A percentile compares a stretch with the other conserved stretches of the same genome.
These are phyloP conservation scores for Fraxinus albicans DNA, from an alignment of 305 asterid genomes.

Conservation along the genomic window DNA sequence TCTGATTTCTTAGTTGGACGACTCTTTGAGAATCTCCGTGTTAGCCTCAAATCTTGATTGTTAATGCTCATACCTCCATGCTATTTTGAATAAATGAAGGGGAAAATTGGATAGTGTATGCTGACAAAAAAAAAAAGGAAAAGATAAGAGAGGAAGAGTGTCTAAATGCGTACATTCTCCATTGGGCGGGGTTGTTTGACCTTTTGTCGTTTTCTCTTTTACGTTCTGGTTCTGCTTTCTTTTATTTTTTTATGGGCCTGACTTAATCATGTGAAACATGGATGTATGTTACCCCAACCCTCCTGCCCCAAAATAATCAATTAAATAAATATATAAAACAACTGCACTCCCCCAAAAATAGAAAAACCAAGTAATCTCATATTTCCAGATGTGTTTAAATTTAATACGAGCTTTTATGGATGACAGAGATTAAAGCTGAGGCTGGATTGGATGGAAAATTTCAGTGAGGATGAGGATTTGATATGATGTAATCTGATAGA, in stretches of 20 bases:
- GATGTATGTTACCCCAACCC: not conserved
- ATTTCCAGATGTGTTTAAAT: not conserved
- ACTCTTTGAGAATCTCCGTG: not conserved
- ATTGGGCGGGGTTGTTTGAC: not conserved
- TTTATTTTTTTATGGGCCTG: not conserved
- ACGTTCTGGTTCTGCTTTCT: not conserved
- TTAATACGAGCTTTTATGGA: not conserved
- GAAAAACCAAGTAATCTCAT: not conserved
- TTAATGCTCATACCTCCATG: not conserved
- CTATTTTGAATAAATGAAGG: not conserved
- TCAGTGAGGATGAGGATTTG: not conserved
- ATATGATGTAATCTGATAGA: conserved; percentile 17
- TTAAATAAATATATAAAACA: not conserved
- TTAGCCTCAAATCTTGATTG: not conserved
- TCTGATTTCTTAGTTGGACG: not conserved
- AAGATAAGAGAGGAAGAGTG: not conserved
- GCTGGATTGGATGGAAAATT: conserved; percentile 13
- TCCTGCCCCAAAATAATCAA: not conserved
- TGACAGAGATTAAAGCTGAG: conserved; percentile 26
- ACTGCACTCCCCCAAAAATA: not conserved
- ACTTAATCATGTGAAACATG: not conserved
- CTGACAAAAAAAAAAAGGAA: not conserved
- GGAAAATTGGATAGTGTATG: not conserved
- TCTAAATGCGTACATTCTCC: not conserved
- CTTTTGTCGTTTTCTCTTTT: not conserved